Percentiles rank a stretch among this genome's conserved stretches.
Conservation (phyloP, 2,329 filamentous ascomycete genomes). For the Hymenoscyphus fructigenus region DNA sequence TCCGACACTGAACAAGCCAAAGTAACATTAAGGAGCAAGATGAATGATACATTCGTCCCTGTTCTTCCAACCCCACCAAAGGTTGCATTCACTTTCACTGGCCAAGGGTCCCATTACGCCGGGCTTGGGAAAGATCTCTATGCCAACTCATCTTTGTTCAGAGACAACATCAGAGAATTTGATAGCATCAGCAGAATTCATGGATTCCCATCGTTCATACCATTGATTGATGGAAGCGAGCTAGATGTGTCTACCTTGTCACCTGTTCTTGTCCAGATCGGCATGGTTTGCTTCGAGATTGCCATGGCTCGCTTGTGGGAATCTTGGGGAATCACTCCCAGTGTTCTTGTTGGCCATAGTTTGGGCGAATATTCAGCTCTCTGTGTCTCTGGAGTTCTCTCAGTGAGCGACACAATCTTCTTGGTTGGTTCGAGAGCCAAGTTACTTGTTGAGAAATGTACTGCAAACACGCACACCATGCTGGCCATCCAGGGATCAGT, state of each 20-base stretch:
- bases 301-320: constrained; percentile 55
- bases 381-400: constrained; percentile 69
- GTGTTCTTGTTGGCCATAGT: constrained; percentile 59
- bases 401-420: constrained; percentile 68
- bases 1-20: constrained; percentile 44
- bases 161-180: constrained; percentile 21
- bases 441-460: constrained; percentile 64
- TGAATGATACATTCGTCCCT: constrained; percentile 41
- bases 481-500: constrained; percentile 52
- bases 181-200: constrained; percentile 22
- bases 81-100: constrained; percentile 35
- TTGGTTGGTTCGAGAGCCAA: constrained; percentile 67
- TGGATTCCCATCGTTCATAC: constrained; percentile 28
- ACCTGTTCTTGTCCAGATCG: constrained; percentile 54
- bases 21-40: constrained; percentile 51
- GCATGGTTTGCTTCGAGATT: constrained; percentile 52
- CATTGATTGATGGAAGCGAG: constrained; percentile 46
- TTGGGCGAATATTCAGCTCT: constrained; percentile 73
- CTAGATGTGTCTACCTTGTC: constrained; percentile 43
- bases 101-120: constrained; percentile 41
- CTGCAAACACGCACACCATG: constrained; percentile 65
- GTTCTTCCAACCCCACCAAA: constrained; percentile 32
- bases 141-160: constrained; percentile 39
- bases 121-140: constrained; percentile 26
- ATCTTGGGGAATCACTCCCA: constrained; percentile 55